Evolutionary conservation across 306 rosid genomes (phyloP), one percentile per base, ranked within the genome.

Genomic region (Trifolium dubium): DNA sequence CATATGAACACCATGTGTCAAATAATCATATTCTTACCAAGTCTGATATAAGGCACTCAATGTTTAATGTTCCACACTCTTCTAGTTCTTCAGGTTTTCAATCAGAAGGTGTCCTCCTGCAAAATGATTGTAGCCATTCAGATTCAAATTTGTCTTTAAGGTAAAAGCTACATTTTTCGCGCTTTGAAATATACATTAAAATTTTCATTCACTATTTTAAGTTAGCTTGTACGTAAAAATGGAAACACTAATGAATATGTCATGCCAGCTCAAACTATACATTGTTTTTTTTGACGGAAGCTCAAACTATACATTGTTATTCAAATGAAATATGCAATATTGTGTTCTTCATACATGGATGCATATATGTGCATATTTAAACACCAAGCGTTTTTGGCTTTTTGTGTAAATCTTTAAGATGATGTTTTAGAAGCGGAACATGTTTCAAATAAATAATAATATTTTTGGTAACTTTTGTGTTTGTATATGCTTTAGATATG

Each of bases 111-210:
- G 69, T 29, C 72, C 73, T 32, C 28, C 3, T 69, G 46, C 79
- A 84, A 79, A 80, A 77, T 80, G 85, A 73, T 60, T 66, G 54
- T 73, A 64, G 68, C 65, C 76, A 67, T 88, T 84, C 84, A 74
- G 83, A 80, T 88, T 84, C 84, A 74, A 84, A 80, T 55, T 73
- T 88, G 77, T 67, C 92, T 75, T 71, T 89, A 79, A 88, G 98
- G 98, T 91, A 88, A 79, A 65, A 41, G 53, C 41, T 39, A 62
- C 29, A 3, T 10, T 18, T 34, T 46, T 41, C 41, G 46, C 31
- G 71, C 28, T 72, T 4, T 51, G 54, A 15, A 66, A 9, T 10
- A 54, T 17, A 41, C 41, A 67, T 34, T 73, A 49, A 63, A 43
- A 61, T 76, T 64, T 23, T 47, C 56, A 4, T 19, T 19, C 35